Evolutionary conservation across 495 filamentous ascomycete species (phyloP).

Genomic region (Evernia prunastri): DNA sequence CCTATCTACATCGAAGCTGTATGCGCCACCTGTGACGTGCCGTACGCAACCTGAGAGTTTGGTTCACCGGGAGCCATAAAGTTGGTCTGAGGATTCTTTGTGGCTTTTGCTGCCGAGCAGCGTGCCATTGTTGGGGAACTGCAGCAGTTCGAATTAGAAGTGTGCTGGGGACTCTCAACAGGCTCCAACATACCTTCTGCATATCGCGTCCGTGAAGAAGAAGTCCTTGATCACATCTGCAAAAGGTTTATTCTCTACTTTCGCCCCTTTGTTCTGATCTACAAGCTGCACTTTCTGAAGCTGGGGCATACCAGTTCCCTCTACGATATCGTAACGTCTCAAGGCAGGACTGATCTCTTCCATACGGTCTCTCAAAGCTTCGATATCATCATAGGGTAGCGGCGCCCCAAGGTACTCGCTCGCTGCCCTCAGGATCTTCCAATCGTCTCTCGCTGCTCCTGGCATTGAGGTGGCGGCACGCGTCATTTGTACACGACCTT

Average conservation of each 20-base stretch:
- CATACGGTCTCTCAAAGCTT: constrained; percentile 83
- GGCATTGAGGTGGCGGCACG: constrained; percentile 77
- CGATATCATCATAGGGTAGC: constrained; percentile 88
- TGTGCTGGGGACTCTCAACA: not conserved
- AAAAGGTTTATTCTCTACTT: constrained; percentile 55
- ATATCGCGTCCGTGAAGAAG: constrained; percentile 95
- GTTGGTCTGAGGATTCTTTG: constrained; percentile 65
- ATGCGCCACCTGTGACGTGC: constrained; percentile 10
- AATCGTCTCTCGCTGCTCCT: constrained; percentile 88
- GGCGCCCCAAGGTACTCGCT: constrained; percentile 85
- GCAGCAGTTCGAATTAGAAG: constrained; percentile 38
- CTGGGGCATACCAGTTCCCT: constrained; percentile 60
- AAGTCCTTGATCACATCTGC: constrained; percentile 87
- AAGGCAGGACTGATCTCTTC: constrained; percentile 86
- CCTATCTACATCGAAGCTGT: constrained; percentile 19
- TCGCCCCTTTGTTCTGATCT: constrained; percentile 86
- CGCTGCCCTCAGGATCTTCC: constrained; percentile 92
- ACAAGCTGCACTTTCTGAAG: constrained; percentile 87
- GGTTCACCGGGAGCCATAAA: constrained; percentile 68
- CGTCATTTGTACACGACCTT: constrained; percentile 89
- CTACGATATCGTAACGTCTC: constrained; percentile 82
- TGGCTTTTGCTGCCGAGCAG: constrained; percentile 77
- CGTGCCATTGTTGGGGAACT: constrained; percentile 94
- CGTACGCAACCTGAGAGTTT: constrained; percentile 21
- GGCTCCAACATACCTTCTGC: constrained; percentile 61